These are phyloP conservation scores for Tetrahymena borealis DNA, from an alignment of 73 alveolate species.

Conservation along the genomic window DNA sequence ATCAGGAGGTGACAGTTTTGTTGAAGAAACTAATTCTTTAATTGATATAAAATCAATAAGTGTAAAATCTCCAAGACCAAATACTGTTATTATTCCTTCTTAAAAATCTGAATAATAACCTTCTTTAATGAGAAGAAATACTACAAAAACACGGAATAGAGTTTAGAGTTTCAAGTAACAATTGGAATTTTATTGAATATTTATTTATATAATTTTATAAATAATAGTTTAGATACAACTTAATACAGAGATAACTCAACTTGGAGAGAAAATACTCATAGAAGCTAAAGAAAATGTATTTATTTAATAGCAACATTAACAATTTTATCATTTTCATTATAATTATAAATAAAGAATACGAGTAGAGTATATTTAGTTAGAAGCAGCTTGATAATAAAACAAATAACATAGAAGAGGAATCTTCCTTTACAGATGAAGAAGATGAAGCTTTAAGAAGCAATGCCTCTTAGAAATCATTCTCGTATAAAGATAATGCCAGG, in stretches of 20 bases:
- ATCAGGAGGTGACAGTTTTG: neutral
- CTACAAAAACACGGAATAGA: neutral
- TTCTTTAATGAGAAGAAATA: neutral
- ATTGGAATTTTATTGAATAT: neutral
- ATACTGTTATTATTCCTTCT: neutral
- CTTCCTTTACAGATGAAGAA: neutral
- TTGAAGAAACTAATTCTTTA: neutral
- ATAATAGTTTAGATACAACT: neutral
- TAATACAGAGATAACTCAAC: neutral
- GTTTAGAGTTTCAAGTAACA: neutral
- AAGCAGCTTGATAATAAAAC: neutral
- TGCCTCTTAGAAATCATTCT: neutral
- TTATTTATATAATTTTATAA: neutral
- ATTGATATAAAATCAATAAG: neutral
- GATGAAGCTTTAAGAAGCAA: neutral
- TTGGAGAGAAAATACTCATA: neutral
- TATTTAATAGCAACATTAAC: no score
- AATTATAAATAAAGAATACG: neutral
- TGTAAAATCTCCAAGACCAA: neutral
- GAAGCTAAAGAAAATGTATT: neutral
- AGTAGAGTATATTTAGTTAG: neutral
- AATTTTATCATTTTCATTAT: no score
- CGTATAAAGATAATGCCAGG: neutral
- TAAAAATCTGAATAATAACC: neutral
- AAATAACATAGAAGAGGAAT: neutral